Base-by-base conservation (phyloP, 257 asterid species). In the Ligustrum vulgare region DNA sequence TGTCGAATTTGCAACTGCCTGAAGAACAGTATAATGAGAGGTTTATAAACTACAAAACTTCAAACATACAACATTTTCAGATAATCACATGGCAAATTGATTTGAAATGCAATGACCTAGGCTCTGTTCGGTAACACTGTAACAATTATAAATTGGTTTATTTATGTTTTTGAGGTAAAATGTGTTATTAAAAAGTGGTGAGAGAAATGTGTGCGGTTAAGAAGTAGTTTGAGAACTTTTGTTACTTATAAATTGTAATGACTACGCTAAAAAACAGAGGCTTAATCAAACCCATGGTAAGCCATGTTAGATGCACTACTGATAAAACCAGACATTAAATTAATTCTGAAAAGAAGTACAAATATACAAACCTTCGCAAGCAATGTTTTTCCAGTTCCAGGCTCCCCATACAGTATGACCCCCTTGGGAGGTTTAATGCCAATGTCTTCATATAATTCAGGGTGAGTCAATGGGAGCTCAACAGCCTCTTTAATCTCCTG, bases 341-440 rank as follows among this genome's bases (percentile, higher is more conserved):
- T n/a, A n/a, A n/a, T 15, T 15, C 31, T n/a, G 12, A 8, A 56
- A 8, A 54, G 10, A 20, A 54, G 28, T 54, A 18, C 2, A 8
- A 20, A 31, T 20, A 56, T 56, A 20, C 65, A 67, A 4, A 87
- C 91, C 91, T 87, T 87, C 11, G 91, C 91, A 82, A 87, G 91
- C 64, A 84, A 74, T 35, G 89, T 84, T 73, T 87, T 87, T n/a
- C 91, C 87, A 54, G 91, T 87, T 25, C 89, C 89, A 36, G 87
- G 91, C 77, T 87, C 91, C 20, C 85, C 97, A 67, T 93, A 93
- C 45, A 93, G 95, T 72, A 92, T 92, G 79, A 92, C 98, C 70
- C 97, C 98, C 78, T 92, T 90, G 36, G 97, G 96, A 47, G 98
- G 97, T 68, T 88, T 91, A 35, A 90, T 89, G 64, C 96, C 96